phyloP scores from a whole-genome alignment of 371 early-diverging fungal genomes.

The Mortierella sp. region DNA sequence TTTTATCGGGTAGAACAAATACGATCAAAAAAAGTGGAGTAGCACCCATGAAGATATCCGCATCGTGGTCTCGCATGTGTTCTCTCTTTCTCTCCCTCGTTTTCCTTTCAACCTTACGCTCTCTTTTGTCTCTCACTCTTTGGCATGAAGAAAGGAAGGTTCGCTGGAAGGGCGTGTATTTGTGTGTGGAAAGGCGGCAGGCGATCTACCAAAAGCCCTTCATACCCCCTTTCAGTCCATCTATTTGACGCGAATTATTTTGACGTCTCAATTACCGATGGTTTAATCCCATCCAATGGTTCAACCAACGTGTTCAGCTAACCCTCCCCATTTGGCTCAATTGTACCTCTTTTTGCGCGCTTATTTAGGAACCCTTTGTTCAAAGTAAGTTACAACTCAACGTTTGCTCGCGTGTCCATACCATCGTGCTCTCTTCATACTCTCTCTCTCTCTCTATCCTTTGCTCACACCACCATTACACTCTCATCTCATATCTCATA shows the following conservation, averaged over 20 bases:
- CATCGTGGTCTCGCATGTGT: conserved; percentile 9
- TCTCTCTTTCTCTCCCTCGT: not conserved
- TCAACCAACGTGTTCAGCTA: conserved; percentile 31
- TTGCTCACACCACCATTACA: not conserved
- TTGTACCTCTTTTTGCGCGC: not conserved
- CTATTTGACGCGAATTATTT: conserved; percentile 5
- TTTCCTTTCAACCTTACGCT: not conserved
- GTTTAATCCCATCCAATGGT: conserved; percentile 40
- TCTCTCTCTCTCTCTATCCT: not conserved
- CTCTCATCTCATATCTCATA: not conserved
- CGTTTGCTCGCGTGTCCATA: not conserved
- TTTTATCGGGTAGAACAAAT: not conserved
- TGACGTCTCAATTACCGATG: no score
- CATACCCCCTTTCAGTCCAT: not conserved
- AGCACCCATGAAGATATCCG: no score
- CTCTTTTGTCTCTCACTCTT: not conserved
- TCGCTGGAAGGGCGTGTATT: not conserved
- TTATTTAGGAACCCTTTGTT: conserved; percentile 93
- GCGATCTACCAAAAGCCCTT: not conserved
- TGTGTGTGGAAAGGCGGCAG: not conserved
- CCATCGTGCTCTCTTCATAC: not conserved
- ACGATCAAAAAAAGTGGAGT: no score
- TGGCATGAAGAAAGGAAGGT: not conserved
- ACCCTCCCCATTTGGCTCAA: not conserved
- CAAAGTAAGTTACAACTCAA: conserved; percentile 73